Conservation (phyloP, 208 protist species). For the Willaertia magna region DNA sequence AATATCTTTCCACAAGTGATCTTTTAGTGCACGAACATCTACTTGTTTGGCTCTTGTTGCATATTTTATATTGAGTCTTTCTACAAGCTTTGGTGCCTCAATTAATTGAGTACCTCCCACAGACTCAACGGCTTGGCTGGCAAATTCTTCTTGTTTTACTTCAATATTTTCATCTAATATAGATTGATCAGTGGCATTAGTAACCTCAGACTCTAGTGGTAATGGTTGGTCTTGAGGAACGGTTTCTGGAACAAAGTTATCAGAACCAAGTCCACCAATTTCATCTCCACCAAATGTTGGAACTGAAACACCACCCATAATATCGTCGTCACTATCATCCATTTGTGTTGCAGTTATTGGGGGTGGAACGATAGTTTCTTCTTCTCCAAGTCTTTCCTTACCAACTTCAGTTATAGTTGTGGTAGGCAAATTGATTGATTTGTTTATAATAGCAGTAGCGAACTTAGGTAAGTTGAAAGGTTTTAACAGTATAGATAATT, state of each 20-base stretch:
- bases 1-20: conserved; percentile 24
- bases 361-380: too few species aligned
- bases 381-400: not conserved
- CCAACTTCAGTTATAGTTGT: not conserved
- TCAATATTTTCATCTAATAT: not conserved
- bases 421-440: not conserved
- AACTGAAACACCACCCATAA: too few species aligned
- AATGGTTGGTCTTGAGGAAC: too few species aligned
- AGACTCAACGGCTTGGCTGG: not conserved
- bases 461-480: not conserved
- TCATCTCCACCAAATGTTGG: conserved; percentile 14
- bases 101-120: not conserved
- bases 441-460: not conserved
- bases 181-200: not conserved
- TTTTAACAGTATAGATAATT: not conserved
- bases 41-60: conserved; percentile 34
- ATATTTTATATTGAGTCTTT: conserved; percentile 26
- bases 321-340: not conserved
- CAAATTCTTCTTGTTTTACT: not conserved
- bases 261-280: not conserved
- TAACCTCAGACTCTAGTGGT: not conserved
- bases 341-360: not conserved
- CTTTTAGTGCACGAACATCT: conserved; percentile 40
- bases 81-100: conserved; percentile 1
- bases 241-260: not conserved